Conservation (phyloP, 2,329 filamentous ascomycete genomes). For the Botrytis porri region DNA sequence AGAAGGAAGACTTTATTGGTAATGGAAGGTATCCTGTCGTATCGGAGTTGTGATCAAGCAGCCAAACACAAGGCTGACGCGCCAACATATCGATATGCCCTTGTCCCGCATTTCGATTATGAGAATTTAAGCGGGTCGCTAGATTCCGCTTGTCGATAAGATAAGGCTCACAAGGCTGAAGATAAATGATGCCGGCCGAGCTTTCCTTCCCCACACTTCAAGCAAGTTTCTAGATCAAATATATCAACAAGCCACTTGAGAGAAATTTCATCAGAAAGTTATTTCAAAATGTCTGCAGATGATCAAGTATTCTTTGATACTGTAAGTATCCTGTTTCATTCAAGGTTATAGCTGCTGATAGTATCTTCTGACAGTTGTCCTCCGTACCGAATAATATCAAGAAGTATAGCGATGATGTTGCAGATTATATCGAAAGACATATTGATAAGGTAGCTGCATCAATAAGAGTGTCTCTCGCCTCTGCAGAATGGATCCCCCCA, state of each 20-base stretch:
- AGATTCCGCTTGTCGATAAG: not conserved
- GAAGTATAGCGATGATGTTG: conserved; percentile 68
- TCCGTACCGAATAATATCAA: conserved; percentile 64
- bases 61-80: conserved; percentile 4
- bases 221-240: conserved; percentile 12
- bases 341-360: not conserved
- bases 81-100: not conserved
- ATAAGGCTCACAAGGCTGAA: conserved; percentile 11
- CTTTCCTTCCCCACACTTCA: conserved; percentile 15
- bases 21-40: not conserved
- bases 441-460: conserved; percentile 72
- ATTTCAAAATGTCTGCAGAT: conserved; percentile 67
- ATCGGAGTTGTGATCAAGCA: conserved; percentile 1
- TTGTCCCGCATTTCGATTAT: not conserved
- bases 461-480: conserved; percentile 66
- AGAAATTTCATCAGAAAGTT: not conserved
- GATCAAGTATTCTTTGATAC: conserved; percentile 76
- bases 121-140: not conserved
- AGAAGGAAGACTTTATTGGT: not conserved
- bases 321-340: conserved; percentile 49
- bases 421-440: conserved; percentile 76
- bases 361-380: conserved; percentile 45
- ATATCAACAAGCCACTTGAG: not conserved
- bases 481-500: conserved; percentile 70
- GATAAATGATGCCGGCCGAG: not conserved